phyloP scores from a whole-genome alignment of 2,329 filamentous ascomycete genomes.

The Apiospora rasikravindrae region DNA sequence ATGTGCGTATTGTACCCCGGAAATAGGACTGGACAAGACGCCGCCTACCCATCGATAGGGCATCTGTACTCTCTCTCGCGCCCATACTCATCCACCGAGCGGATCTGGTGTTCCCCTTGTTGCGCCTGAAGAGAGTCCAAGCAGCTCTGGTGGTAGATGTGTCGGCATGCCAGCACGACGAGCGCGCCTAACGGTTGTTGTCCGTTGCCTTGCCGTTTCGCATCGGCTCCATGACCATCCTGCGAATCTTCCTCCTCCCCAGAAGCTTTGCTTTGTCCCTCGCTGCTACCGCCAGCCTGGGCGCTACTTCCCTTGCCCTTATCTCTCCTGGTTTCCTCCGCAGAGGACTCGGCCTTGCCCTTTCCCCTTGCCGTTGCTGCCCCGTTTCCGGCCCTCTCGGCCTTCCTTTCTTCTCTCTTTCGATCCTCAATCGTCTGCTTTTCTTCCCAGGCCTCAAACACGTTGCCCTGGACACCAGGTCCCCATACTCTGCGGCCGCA shows the following conservation, averaged over 20 bases:
- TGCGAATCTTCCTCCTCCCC: constrained; percentile 39
- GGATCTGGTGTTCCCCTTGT: constrained; percentile 48
- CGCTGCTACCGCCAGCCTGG: constrained; percentile 35
- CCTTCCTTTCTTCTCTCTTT: constrained; percentile 51
- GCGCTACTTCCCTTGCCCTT: constrained; percentile 46
- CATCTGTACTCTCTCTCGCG: constrained; percentile 58
- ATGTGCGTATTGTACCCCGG: background rate
- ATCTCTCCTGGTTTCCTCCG: constrained; percentile 32
- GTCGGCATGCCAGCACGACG: constrained; percentile 72
- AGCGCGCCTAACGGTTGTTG: constrained; percentile 64
- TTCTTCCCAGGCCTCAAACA: constrained; percentile 84
- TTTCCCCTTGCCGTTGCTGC: constrained; percentile 43
- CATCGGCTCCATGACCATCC: background rate
- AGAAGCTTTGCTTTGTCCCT: constrained; percentile 30
- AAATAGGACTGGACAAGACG: background rate
- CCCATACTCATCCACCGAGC: constrained; percentile 49
- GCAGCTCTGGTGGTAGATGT: constrained; percentile 73
- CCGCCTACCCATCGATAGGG: constrained; percentile 58
- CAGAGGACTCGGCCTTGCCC: constrained; percentile 33
- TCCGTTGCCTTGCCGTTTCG: background rate
- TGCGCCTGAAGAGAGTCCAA: constrained; percentile 68
- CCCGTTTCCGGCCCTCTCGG: constrained; percentile 35
- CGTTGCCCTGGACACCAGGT: constrained; percentile 75
- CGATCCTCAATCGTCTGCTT: constrained; percentile 55
- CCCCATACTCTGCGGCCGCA: constrained; percentile 89